Base-by-base conservation (phyloP, 1,284 basidiomycete genomes). In the Bondarzewia mesenterica region DNA sequence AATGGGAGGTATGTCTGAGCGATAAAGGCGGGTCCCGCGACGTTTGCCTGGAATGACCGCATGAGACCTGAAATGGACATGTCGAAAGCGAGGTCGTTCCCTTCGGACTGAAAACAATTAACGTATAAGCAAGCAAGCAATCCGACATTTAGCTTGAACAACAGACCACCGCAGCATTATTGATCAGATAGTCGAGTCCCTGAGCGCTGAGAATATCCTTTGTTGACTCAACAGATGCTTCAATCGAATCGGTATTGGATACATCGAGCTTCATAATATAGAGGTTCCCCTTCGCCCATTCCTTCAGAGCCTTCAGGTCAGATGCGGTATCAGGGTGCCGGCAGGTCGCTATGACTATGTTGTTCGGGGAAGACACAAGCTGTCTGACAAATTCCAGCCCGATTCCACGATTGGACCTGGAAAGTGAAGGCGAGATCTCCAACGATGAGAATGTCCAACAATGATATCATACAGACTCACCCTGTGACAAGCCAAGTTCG, bases 371-470 rank as follows among this genome's bases (percentile, higher is more conserved):
- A 5, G 54, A 46, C n/a, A 66, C 50, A 20, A 73, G 60, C 49
- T 72, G 68, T 20, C 57, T 58, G 6, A 63, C 60, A 21, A 66
- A 55, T 54, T 70, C 69, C n/a, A 71, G 57, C 5, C 69, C 70
- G 37, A 73, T 68, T 4, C 69, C 70, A 18, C 69, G 64, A 22
- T 64, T 68, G n/a, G 64, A 53, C n/a, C 69, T 70, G 49, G 3
- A 10, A 6, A 7, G 23, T 6, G 15, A 21, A 29, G 16, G 21
- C 2, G 15, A 18, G 42, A 43, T 41, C 20, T 18, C 16, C 27
- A 14, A 18, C n/a, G 29, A 32, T 46, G 20, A 49, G 14, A 16
- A 16, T 5, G 7, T 25, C n/a, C 23, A 15, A 16, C 21, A 4
- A 15, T 35, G 3, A 27, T 15, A 22, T 16, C n/a, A n/a, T 15